Evolutionary conservation across 352 stramenopile genomes (phyloP), one percentile per base, ranked within the genome.

Genomic region (Blastocystis sp.): DNA sequence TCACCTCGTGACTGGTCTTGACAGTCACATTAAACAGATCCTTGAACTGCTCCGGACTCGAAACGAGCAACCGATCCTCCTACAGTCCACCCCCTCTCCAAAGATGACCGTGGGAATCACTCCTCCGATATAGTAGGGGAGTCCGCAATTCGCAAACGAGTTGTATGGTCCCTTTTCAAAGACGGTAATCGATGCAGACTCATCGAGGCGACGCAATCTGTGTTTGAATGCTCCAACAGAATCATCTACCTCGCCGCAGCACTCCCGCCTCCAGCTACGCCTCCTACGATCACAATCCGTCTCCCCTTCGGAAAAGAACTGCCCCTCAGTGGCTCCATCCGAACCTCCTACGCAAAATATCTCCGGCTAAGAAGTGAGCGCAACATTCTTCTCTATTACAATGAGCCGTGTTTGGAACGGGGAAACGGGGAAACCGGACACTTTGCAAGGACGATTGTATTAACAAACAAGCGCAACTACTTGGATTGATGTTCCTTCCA

Each of bases 61-160:
- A 89, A 36, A 91, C 89, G 32, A 89, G 84, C 87, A 91, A 90
- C 44, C 87, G 46, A n/a, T 36, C 32, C 40, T 84, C 73, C 73
- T 84, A 75, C 1, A 11, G 14, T 84, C 11, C 51, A 27, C 16
- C 16, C 32, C 4, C 40, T 18, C 29, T 34, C 14, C 38, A 18
- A 40, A 32, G 32, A 1, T 7, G 7, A 72, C 73, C n/a, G 90
- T 86, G 21, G 46, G 79, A 64, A 90, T 91, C 59, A 91, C 89
- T n/a, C 87, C 87, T 8, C 89, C 89, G 64, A 92, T 89, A 65
- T 90, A 92, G 56, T 91, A 92, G 4, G 90, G 90, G 88, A 92
- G 90, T 7, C 90, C 90, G 87, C 90, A 92, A 38, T 87, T 89
- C 27, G 90, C 90, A 86, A 90, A 92, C 0, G 87, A 88, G 8